Percentiles rank a stretch among this genome's conserved stretches.
These are phyloP conservation scores for Cladosporium sp. DNA, from an alignment of 2,329 filamentous ascomycete genomes.

Conservation along the genomic window DNA sequence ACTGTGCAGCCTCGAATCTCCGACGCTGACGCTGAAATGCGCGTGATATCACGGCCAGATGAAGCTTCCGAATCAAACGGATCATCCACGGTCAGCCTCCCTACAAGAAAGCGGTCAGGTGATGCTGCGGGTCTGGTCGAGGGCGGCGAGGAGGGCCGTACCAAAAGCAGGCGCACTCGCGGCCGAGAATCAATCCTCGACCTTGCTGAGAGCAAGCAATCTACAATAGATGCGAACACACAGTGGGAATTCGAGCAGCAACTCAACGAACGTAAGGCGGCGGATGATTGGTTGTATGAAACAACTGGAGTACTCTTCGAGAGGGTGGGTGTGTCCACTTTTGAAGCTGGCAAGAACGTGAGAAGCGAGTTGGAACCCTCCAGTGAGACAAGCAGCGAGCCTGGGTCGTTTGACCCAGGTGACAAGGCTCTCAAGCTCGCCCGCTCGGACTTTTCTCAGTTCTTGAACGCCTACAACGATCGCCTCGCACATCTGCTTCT, in stretches of 20 bases:
- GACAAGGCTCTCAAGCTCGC: constrained; percentile 17
- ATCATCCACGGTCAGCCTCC: constrained; percentile 29
- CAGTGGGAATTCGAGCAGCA: constrained; percentile 53
- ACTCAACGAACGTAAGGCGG: constrained; percentile 49
- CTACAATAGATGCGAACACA: constrained; percentile 44
- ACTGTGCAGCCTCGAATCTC: constrained; percentile 30
- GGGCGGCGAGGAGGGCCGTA: constrained; percentile 51
- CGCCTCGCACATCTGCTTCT: constrained; percentile 24
- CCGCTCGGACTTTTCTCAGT: constrained; percentile 21
- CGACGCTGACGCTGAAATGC: constrained; percentile 24
- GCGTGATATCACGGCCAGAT: constrained; percentile 8
- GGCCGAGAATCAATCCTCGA: constrained; percentile 53
- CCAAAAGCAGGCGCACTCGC: constrained; percentile 58
- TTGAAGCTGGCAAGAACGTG: constrained; percentile 25
- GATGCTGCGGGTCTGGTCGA: constrained; percentile 58
- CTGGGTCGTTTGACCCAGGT: background rate
- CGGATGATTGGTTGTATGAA: constrained; percentile 56
- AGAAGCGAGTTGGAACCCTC: constrained; percentile 24
- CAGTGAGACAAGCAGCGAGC: constrained; percentile 1
- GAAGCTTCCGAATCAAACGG: constrained; percentile 23
- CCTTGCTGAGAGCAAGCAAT: constrained; percentile 39
- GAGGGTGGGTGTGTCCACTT: constrained; percentile 45
- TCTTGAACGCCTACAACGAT: constrained; percentile 29
- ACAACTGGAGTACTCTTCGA: constrained; percentile 50
- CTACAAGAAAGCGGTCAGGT: constrained; percentile 56